A percentile compares a stretch with the other conserved stretches of the same genome.
Evolutionary conservation across 768 basidiomycete species (phyloP).

Genomic region (Lanmaoa rubissima): DNA sequence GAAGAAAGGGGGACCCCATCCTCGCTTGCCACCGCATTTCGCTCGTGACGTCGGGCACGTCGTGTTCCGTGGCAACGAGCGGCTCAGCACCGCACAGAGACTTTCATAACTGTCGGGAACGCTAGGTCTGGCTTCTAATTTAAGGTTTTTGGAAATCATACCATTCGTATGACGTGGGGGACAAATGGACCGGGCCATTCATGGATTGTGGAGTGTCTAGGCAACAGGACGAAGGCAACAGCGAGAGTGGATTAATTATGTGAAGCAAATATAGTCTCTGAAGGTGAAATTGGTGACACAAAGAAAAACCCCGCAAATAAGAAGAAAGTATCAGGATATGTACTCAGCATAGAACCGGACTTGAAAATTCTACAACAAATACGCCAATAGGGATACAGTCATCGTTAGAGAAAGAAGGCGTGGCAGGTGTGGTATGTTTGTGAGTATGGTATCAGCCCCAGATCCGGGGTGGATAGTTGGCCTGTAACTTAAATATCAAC

Average conservation of each 20-base stretch:
- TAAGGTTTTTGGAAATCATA: not conserved
- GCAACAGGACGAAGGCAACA: not conserved
- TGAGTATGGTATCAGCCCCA: conserved; percentile 11
- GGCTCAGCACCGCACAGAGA: conserved; percentile 21
- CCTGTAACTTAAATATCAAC: conserved; percentile 20
- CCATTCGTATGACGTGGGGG: not conserved
- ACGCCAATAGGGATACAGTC: conserved; percentile 12
- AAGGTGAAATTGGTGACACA: conserved; percentile 1
- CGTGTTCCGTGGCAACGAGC: conserved; percentile 63
- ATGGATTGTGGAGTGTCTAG: not conserved
- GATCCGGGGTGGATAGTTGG: conserved; percentile 32
- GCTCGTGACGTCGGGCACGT: conserved; percentile 64
- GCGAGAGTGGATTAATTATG: not conserved
- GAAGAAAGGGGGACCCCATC: conserved; percentile 22
- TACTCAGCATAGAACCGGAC: not conserved
- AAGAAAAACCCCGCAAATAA: not conserved
- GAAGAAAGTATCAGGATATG: not conserved
- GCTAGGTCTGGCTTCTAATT: not conserved
- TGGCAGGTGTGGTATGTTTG: conserved; percentile 15
- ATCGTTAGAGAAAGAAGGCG: conserved; percentile 19
- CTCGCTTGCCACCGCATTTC: conserved; percentile 59
- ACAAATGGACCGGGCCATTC: not conserved
- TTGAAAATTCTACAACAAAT: conserved; percentile 19
- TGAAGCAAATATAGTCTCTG: not conserved
- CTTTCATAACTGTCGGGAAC: not conserved